Conservation (phyloP, 805 yeast species). For the Starmera pachycereana region DNA sequence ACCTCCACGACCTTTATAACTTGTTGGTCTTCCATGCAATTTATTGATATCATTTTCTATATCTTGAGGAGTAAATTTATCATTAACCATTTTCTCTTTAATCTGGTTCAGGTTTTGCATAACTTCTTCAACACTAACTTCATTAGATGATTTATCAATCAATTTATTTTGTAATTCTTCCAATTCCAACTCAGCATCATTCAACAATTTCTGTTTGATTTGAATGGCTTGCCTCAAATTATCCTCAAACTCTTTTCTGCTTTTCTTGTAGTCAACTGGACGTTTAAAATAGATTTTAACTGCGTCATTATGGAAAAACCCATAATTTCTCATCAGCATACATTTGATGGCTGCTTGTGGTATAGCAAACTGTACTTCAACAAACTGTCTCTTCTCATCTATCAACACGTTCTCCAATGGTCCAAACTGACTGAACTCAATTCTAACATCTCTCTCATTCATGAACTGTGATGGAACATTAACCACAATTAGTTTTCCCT, state of each 20-base stretch:
- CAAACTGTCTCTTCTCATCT: slow-evolving; percentile 18
- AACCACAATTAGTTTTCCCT: slow-evolving; percentile 24
- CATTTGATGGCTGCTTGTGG: slow-evolving; percentile 25
- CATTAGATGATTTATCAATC: slow-evolving; percentile 10
- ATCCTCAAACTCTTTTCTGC: slow-evolving; percentile 23
- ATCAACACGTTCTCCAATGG: slow-evolving; percentile 21
- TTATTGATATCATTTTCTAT: slow-evolving; percentile 14
- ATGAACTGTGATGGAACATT: slow-evolving; percentile 33
- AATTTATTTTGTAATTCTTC: slow-evolving; percentile 6
- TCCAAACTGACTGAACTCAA: slow-evolving; percentile 34
- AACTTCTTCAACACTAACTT: slow-evolving; percentile 4
- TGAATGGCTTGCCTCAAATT: slow-evolving; percentile 22
- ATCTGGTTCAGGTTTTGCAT: background rate
- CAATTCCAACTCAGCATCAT: slow-evolving; percentile 22
- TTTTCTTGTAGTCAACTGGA: slow-evolving; percentile 24
- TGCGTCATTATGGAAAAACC: slow-evolving; percentile 38
- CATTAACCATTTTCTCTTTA: slow-evolving; percentile 9
- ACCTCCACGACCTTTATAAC: slow-evolving; percentile 4
- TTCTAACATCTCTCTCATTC: slow-evolving; percentile 21
- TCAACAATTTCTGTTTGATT: slow-evolving; percentile 25
- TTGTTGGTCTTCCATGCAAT: slow-evolving; percentile 5
- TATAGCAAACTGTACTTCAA: slow-evolving; percentile 27
- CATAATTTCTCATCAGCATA: slow-evolving; percentile 34
- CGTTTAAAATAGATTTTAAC: slow-evolving; percentile 34
- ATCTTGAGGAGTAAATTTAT: slow-evolving; percentile 13